These are phyloP conservation scores for Dryas drummondii DNA, from an alignment of 306 rosid genomes.

Conservation along the genomic window DNA sequence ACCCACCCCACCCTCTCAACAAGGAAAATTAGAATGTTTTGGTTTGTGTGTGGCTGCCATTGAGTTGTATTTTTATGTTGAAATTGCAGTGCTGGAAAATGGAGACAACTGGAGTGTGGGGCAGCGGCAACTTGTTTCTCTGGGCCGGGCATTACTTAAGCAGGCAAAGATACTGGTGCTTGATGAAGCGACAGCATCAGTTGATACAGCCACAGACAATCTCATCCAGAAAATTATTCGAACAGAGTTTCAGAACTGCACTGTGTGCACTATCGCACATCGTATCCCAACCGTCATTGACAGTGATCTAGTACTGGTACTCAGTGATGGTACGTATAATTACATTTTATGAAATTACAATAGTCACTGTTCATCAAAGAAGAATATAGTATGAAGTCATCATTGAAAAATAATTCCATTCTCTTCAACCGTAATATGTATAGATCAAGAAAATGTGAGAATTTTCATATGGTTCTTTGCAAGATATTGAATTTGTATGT, in stretches of 20 bases:
- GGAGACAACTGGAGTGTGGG: constrained; percentile 99
- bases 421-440: not conserved
- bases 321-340: constrained; percentile 75
- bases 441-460: not conserved
- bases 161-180: constrained; percentile 93
- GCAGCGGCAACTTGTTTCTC: constrained; percentile 91
- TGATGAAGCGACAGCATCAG: constrained; percentile 99
- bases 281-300: constrained; percentile 95
- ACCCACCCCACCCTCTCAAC: not conserved
- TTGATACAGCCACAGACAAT: constrained; percentile 88
- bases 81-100: constrained; percentile 86
- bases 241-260: constrained; percentile 75
- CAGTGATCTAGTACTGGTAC: constrained; percentile 80
- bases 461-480: not conserved
- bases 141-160: constrained; percentile 92
- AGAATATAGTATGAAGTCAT: not conserved
- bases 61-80: constrained; percentile 16
- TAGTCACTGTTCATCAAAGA: not conserved
- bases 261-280: constrained; percentile 90
- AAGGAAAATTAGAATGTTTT: not conserved
- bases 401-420: not conserved
- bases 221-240: constrained; percentile 86
- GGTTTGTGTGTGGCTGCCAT: constrained; percentile 4
- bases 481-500: not conserved
- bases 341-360: not conserved